Evolutionary conservation across 2,329 filamentous ascomycete species (phyloP).

Genomic region (Pestalotiopsis sp.): DNA sequence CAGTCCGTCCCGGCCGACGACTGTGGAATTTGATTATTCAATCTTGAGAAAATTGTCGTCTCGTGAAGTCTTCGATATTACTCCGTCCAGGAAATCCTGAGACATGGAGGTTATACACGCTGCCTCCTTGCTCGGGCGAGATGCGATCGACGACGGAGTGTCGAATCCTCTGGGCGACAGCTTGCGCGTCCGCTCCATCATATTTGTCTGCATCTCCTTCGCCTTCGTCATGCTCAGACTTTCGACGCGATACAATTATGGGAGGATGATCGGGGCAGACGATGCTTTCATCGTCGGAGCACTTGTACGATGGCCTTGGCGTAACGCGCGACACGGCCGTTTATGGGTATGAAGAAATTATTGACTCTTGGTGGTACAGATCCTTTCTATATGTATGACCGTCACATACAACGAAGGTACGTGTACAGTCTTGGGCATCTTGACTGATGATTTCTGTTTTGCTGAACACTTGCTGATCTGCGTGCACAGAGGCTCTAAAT

Average conservation of each 20-base stretch:
- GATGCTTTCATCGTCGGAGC: slow-evolving; percentile 18
- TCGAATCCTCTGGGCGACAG: slow-evolving; percentile 18
- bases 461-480: background rate
- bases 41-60: background rate
- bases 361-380: background rate
- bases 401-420: slow-evolving; percentile 4
- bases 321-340: background rate
- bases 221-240: slow-evolving; percentile 16
- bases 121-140: slow-evolving; percentile 30
- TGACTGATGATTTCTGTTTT: background rate
- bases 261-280: slow-evolving; percentile 13
- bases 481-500: slow-evolving; percentile 1
- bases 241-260: slow-evolving; percentile 13
- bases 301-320: slow-evolving; percentile 6
- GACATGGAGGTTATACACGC: slow-evolving; percentile 9
- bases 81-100: background rate
- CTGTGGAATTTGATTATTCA: background rate
- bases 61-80: background rate
- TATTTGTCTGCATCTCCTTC: slow-evolving; percentile 17
- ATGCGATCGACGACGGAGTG: slow-evolving; percentile 19
- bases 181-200: slow-evolving; percentile 16
- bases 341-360: background rate
- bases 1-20: background rate
- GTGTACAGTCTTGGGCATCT: background rate
- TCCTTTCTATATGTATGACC: background rate